Base-by-base conservation (phyloP, 768 basidiomycete species). In the Roridomyces roridus region DNA sequence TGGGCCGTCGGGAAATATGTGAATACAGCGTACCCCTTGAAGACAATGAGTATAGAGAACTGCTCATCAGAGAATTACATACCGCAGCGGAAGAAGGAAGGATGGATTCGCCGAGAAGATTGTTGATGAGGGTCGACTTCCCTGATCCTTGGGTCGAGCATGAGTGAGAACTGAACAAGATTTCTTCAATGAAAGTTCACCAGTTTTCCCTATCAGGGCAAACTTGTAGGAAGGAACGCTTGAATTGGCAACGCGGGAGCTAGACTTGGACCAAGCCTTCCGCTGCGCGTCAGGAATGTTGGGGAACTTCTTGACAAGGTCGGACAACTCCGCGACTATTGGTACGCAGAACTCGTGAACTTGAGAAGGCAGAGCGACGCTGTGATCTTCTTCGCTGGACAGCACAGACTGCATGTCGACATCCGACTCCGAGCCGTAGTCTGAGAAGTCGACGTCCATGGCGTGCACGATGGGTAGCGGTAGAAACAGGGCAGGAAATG, bases 41-140 rank as follows among this genome's bases (percentile, higher is more conserved):
- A 17, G 8, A 28, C 4, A 39, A 6, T 23, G 7, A 26, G 23
- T 8, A 35, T 12, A 12, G 20, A 8, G 18, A 5, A 18, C 14
- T 2, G 45, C 34, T 28, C 21, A 34, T 3, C 37, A 17, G 3
- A 51, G 26, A 20, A 26, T 3, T 11, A 51, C 49, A n/a, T 46
- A 58, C 57, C 18, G 46, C 18, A 3, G 51, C 57, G 34, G 57
- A 59, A 2, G 50, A 23, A 0, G 57, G 57, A 17, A 59, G 45
- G 3, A 59, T 23, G 1, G 36, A 3, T 14, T 20, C 6, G 0
- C 39, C 51, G 1, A 59, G 36, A 4, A 59, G 6, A 17, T 51
- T 41, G 12, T 59, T 59, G 29, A 53, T 42, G 6, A 59, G 17
- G 1, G 51, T 59, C 2, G 57, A 59, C 25, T 59, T 59, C 0